A percentile compares a stretch with the other conserved stretches of the same genome.
These are phyloP conservation scores for Nakazawaea ishiwadae DNA, from an alignment of 805 yeast genomes.

Conservation along the genomic window DNA sequence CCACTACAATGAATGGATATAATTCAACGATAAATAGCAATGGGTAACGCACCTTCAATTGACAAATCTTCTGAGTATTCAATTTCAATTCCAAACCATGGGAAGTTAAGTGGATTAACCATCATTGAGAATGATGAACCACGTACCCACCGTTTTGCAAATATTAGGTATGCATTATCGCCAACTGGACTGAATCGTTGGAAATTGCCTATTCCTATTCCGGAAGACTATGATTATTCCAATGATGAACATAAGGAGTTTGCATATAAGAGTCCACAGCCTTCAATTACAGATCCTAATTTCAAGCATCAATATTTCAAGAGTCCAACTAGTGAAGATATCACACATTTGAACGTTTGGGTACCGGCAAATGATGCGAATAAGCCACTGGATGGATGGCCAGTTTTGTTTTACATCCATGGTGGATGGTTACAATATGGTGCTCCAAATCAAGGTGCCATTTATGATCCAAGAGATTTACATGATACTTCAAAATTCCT, in stretches of 20 bases:
- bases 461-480: conserved; percentile 18
- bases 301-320: conserved; percentile 11
- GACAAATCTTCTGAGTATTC: neutral
- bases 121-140: conserved; percentile 4
- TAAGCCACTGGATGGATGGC: conserved; percentile 36
- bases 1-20: no score
- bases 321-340: conserved; percentile 24
- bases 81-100: conserved; percentile 8
- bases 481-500: conserved; percentile 23
- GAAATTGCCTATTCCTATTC: conserved; percentile 16
- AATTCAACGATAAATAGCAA: no score
- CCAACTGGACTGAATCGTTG: conserved; percentile 10
- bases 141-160: conserved; percentile 11
- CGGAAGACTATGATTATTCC: conserved; percentile 31
- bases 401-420: conserved; percentile 35
- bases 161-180: conserved; percentile 9
- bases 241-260: conserved; percentile 32
- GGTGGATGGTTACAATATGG: conserved; percentile 41
- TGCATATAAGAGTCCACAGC: conserved; percentile 34
- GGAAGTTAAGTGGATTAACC: conserved; percentile 6
- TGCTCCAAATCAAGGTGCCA: conserved; percentile 21
- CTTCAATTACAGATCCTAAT: conserved; percentile 24
- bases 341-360: conserved; percentile 29
- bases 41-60: conserved; percentile 12
- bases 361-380: conserved; percentile 20